Conservation (phyloP, 78 protist genomes). For the Polysphondylium violaceum region DNA sequence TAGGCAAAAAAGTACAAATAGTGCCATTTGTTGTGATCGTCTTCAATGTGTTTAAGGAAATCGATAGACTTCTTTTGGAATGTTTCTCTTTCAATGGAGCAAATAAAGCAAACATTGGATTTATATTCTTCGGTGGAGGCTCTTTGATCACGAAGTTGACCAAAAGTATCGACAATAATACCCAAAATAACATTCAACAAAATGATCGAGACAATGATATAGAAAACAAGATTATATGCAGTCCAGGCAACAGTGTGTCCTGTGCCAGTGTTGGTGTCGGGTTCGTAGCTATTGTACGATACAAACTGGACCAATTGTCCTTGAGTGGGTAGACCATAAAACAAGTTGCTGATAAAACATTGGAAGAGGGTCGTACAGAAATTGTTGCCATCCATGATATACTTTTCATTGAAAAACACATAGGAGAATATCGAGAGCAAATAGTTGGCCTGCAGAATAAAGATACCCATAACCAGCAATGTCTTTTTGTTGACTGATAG, state of each 20-base stretch:
- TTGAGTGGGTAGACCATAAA: slow-evolving; percentile 64
- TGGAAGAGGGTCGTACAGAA: slow-evolving; percentile 44
- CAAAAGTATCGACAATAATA: slow-evolving; percentile 84
- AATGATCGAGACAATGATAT: slow-evolving; percentile 22
- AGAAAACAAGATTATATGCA: slow-evolving; percentile 42
- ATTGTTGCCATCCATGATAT: background rate
- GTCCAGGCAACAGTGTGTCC: slow-evolving; percentile 50
- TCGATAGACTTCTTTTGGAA: slow-evolving; percentile 82
- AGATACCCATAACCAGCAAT: slow-evolving; percentile 59
- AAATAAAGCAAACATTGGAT: slow-evolving; percentile 66
- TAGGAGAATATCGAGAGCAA: slow-evolving; percentile 54
- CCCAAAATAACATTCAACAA: slow-evolving; percentile 74
- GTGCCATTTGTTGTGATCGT: slow-evolving; percentile 85
- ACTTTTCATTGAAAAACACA: slow-evolving; percentile 20
- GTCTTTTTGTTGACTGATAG: slow-evolving; percentile 40
- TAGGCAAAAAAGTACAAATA: slow-evolving; percentile 81
- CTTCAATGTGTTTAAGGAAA: slow-evolving; percentile 67
- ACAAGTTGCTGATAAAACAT: slow-evolving; percentile 52
- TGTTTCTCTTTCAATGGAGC: slow-evolving; percentile 79
- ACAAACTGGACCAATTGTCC: slow-evolving; percentile 75
- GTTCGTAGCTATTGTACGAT: background rate
- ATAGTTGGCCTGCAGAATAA: slow-evolving; percentile 65
- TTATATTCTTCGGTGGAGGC: slow-evolving; percentile 45
- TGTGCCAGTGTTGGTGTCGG: background rate
- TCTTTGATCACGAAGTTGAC: slow-evolving; percentile 69